Evolutionary conservation across 2,329 filamentous ascomycete species (phyloP).

Genomic region (Arthrobotrys entomopaga): DNA sequence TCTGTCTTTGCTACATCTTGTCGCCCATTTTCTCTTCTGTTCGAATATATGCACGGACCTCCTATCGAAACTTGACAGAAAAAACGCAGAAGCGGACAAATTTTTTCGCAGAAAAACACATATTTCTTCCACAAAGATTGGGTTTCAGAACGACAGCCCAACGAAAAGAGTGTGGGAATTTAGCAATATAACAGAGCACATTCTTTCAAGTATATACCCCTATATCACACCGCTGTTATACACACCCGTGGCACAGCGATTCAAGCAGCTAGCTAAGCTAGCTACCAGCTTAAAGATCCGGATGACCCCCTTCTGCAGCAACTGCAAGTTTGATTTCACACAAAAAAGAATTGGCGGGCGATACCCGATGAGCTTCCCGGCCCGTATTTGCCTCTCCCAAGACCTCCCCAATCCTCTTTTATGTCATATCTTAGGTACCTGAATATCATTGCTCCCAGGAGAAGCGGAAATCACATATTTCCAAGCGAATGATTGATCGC

Average conservation of each 20-base stretch:
- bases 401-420: too few species aligned
- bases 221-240: conserved; percentile 30
- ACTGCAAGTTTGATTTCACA: conserved; percentile 9
- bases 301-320: conserved; percentile 12
- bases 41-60: conserved; percentile 41
- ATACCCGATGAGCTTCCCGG: neutral
- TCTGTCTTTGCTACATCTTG: neutral
- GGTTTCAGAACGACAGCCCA: too few species aligned
- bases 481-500: neutral
- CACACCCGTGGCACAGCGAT: conserved; percentile 18
- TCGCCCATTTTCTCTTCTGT: neutral
- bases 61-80: neutral
- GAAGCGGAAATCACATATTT: conserved; percentile 4
- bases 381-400: conserved; percentile 5
- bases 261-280: neutral
- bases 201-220: neutral
- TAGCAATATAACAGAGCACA: too few species aligned
- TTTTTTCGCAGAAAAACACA: too few species aligned
- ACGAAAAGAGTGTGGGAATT: too few species aligned
- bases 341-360: neutral
- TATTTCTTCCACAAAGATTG: too few species aligned
- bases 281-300: conserved; percentile 9
- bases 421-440: conserved; percentile 12
- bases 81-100: conserved; percentile 13
- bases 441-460: conserved; percentile 18